Conservation (phyloP, 441 rosid genomes). For the Corymbia citriodora region DNA sequence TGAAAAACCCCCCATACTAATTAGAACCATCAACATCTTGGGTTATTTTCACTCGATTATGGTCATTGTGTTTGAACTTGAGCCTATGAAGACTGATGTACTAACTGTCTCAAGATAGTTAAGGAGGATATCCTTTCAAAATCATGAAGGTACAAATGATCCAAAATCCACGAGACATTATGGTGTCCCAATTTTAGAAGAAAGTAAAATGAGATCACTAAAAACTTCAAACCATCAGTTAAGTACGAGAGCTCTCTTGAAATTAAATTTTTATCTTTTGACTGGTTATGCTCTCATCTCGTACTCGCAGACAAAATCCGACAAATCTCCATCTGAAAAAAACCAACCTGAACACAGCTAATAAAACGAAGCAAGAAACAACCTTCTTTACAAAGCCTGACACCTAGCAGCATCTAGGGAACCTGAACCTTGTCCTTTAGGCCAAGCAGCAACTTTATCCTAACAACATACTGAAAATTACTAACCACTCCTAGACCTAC, state of each 20-base stretch:
- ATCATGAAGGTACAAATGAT: background rate
- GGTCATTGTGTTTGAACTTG: background rate
- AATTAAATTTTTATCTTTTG: background rate
- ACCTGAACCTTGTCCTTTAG: background rate
- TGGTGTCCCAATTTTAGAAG: background rate
- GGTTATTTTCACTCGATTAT: background rate
- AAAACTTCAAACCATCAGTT: background rate
- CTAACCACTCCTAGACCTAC: background rate
- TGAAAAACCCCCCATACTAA: background rate
- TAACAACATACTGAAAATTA: background rate
- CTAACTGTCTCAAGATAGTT: background rate
- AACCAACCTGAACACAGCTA: background rate
- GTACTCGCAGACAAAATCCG: background rate
- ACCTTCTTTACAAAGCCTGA: background rate
- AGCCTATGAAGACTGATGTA: background rate
- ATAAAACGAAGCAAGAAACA: background rate
- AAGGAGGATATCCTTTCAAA: background rate
- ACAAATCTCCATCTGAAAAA: background rate
- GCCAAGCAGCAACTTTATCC: background rate
- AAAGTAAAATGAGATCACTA: background rate
- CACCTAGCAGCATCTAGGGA: background rate
- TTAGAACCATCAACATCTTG: background rate
- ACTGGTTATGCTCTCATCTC: background rate
- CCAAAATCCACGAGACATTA: background rate
- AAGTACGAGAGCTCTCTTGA: background rate